phyloP scores from a whole-genome alignment of 768 basidiomycete species.

The Tricholoma matsutake region DNA sequence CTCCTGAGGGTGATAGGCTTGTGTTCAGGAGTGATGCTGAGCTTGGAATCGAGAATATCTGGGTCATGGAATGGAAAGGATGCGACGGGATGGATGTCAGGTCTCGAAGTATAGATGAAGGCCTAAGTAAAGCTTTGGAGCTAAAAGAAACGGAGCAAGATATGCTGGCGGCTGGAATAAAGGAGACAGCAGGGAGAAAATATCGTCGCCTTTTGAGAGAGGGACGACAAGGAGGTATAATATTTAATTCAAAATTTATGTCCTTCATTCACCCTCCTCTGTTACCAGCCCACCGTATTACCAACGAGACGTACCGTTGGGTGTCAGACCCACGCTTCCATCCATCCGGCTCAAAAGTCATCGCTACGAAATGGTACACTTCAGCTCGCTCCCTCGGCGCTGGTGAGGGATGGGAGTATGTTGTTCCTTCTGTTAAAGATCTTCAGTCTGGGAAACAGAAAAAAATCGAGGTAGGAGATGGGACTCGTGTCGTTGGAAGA shows the following conservation, averaged over 20 bases:
- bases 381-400: conserved; percentile 61
- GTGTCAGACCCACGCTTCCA: conserved; percentile 71
- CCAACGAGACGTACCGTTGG: conserved; percentile 75
- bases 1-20: conserved; percentile 59
- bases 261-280: neutral
- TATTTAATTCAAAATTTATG: neutral
- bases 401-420: conserved; percentile 72
- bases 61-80: conserved; percentile 65
- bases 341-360: conserved; percentile 54
- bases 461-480: conserved; percentile 39
- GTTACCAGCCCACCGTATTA: conserved; percentile 43
- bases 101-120: conserved; percentile 23
- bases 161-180: conserved; percentile 45
- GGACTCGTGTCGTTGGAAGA: conserved; percentile 52
- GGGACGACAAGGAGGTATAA: conserved; percentile 49
- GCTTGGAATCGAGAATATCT: conserved; percentile 73
- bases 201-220: conserved; percentile 50
- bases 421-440: conserved; percentile 42
- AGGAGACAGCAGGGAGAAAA: conserved; percentile 48
- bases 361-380: conserved; percentile 82
- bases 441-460: conserved; percentile 16
- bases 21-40: conserved; percentile 73
- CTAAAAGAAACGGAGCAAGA: conserved; percentile 41
- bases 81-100: conserved; percentile 59
- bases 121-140: conserved; percentile 33